Evolutionary conservation across 1,284 basidiomycete genomes (phyloP).

Genomic region (Phellopilus nigrolimitatus): DNA sequence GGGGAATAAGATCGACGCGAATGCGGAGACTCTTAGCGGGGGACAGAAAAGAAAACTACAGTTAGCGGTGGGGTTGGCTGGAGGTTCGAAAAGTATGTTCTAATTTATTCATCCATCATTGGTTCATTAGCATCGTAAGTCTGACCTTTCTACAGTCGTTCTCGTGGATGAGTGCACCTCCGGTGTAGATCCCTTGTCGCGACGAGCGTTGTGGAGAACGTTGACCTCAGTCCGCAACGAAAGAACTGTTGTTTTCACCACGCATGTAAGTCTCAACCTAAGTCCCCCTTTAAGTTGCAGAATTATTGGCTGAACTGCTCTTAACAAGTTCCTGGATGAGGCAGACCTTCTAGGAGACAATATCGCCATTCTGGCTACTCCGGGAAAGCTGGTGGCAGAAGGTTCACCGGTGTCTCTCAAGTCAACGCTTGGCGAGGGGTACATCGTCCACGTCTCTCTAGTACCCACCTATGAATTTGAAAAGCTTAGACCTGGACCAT

Average conservation of each 20-base stretch:
- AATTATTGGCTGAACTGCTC: constrained; percentile 7
- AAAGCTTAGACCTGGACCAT: constrained; percentile 24
- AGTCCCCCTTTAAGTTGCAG: constrained; percentile 5
- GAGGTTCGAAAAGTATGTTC: constrained; percentile 58
- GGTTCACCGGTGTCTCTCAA: constrained; percentile 74
- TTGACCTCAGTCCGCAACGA: constrained; percentile 61
- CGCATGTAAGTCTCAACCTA: constrained; percentile 44
- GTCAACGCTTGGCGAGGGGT: constrained; percentile 66
- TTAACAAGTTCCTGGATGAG: constrained; percentile 66
- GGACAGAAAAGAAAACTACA: constrained; percentile 83
- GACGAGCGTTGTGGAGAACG: constrained; percentile 73
- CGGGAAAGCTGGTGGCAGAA: constrained; percentile 68
- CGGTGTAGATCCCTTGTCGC: constrained; percentile 75
- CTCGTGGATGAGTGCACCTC: constrained; percentile 78
- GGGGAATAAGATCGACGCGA: constrained; percentile 58
- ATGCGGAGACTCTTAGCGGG: constrained; percentile 63
- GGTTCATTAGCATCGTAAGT: background rate
- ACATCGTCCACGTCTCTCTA: constrained; percentile 55
- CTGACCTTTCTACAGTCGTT: constrained; percentile 43
- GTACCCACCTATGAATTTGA: constrained; percentile 25
- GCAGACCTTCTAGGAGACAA: constrained; percentile 74
- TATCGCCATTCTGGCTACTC: constrained; percentile 71
- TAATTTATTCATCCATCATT: constrained; percentile 18
- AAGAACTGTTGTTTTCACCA: constrained; percentile 64
- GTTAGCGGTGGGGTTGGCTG: constrained; percentile 71